These are phyloP conservation scores for Fusarium proliferatum DNA, from an alignment of 2,329 filamentous ascomycete species.

Conservation along the genomic window DNA sequence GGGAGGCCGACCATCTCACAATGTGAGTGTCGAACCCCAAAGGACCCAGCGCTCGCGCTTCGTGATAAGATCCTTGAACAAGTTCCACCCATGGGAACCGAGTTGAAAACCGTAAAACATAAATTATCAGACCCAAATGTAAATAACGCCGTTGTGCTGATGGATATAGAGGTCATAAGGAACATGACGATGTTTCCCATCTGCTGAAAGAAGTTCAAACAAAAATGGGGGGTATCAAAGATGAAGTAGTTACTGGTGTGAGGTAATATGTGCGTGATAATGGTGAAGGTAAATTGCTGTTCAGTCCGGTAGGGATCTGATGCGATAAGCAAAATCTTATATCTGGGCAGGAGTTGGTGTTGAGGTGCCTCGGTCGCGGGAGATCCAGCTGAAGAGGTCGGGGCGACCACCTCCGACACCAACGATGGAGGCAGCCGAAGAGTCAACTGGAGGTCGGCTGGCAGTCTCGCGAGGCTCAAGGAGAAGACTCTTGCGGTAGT, in stretches of 20 bases:
- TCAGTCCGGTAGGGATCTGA: not conserved
- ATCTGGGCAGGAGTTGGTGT: conserved; percentile 45
- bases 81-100: conserved; percentile 18
- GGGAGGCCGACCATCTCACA: not conserved
- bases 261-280: conserved; percentile 45
- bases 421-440: conserved; percentile 46
- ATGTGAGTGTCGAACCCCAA: not conserved
- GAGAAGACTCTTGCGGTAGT: conserved; percentile 85
- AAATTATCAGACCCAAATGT: conserved; percentile 41
- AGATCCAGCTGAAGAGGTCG: conserved; percentile 64
- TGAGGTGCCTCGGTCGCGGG: conserved; percentile 56
- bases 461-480: conserved; percentile 78
- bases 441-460: conserved; percentile 49
- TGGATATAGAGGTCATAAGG: conserved; percentile 47
- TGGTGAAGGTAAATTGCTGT: conserved; percentile 28
- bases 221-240: conserved; percentile 53
- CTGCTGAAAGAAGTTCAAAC: conserved; percentile 41
- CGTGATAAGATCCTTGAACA: conserved; percentile 22
- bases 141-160: conserved; percentile 46
- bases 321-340: conserved; percentile 20
- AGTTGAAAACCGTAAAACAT: conserved; percentile 40
- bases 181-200: conserved; percentile 46
- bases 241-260: conserved; percentile 48
- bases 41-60: conserved; percentile 24
- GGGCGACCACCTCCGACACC: conserved; percentile 48